These are phyloP conservation scores for Leccinum subgranulosum DNA, from an alignment of 768 basidiomycete genomes.

Conservation along the genomic window DNA sequence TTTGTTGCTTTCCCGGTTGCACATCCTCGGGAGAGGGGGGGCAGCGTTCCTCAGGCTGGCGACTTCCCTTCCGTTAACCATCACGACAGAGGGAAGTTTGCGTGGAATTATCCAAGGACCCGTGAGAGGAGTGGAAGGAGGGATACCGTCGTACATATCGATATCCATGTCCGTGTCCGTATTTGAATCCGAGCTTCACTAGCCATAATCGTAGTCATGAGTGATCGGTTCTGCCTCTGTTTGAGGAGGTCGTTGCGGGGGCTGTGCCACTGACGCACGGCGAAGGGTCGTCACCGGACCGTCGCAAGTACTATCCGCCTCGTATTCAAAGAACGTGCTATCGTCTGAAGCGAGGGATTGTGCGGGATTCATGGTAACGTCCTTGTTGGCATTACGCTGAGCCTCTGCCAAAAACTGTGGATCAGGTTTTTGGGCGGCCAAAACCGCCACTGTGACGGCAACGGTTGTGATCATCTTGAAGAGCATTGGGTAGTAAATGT, in stretches of 20 bases:
- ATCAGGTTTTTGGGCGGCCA: no score
- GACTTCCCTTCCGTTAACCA: neutral
- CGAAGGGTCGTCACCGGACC: neutral
- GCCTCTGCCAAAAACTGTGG: constrained; percentile 12
- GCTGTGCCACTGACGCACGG: neutral
- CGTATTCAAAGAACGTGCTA: constrained; percentile 18
- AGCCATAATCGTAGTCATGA: constrained; percentile 7
- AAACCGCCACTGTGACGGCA: no score
- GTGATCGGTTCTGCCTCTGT: constrained; percentile 3
- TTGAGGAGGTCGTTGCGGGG: neutral
- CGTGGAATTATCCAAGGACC: constrained; percentile 21
- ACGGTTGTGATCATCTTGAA: no score
- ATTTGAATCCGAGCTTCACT: constrained; percentile 7
- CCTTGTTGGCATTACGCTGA: neutral
- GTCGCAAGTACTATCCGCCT: constrained; percentile 19
- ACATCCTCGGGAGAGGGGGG: constrained; percentile 6
- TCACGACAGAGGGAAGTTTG: constrained; percentile 20
- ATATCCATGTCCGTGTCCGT: constrained; percentile 13
- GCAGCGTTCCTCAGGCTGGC: neutral
- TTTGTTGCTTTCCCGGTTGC: constrained; percentile 14
- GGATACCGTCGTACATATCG: constrained; percentile 14
- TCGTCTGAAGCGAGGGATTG: constrained; percentile 4
- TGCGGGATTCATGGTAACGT: neutral
- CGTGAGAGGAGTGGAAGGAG: neutral
- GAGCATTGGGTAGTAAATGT: no score